Evolutionary conservation across 306 rosid genomes (phyloP).

Genomic region (Geum urbanum): DNA sequence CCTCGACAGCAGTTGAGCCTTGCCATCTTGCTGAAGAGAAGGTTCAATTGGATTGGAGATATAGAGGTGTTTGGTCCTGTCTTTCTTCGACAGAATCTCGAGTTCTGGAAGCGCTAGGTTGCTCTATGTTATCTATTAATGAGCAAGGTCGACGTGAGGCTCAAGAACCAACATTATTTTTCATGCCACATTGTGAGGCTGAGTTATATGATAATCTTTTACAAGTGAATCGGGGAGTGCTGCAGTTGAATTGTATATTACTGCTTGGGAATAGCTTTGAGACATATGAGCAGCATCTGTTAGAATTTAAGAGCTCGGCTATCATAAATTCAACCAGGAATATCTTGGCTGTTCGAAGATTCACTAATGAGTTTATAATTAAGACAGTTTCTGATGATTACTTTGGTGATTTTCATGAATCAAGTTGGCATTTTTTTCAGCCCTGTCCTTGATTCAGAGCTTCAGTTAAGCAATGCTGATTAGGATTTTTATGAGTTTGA

Average conservation of each 20-base stretch:
- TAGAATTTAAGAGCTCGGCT: slow-evolving; percentile 43
- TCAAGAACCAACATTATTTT: slow-evolving; percentile 36
- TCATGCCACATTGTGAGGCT: slow-evolving; percentile 91
- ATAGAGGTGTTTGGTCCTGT: slow-evolving; percentile 79
- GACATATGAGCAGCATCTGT: slow-evolving; percentile 49
- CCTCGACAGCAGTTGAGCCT: slow-evolving; percentile 36
- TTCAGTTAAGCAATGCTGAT: slow-evolving; percentile 35
- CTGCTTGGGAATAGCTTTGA: slow-evolving; percentile 82
- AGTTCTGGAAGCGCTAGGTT: slow-evolving; percentile 55
- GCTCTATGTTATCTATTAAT: slow-evolving; percentile 55
- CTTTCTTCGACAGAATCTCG: slow-evolving; percentile 58
- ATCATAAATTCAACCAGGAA: slow-evolving; percentile 34
- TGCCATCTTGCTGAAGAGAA: slow-evolving; percentile 31
- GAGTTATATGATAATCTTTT: slow-evolving; percentile 71
- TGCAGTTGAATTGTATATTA: slow-evolving; percentile 48
- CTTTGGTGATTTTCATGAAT: slow-evolving; percentile 73
- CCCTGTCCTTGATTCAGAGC: slow-evolving; percentile 34
- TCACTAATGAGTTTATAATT: slow-evolving; percentile 50
- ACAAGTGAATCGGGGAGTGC: slow-evolving; percentile 62
- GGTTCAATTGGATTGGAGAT: slow-evolving; percentile 58
- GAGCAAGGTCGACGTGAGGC: slow-evolving; percentile 70
- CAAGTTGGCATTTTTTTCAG: slow-evolving; percentile 90
- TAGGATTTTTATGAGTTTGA: neutral
- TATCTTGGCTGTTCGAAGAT: slow-evolving; percentile 41
- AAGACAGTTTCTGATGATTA: slow-evolving; percentile 59